phyloP scores from a whole-genome alignment of 129 eudicot species.

The Glebionis coronaria region DNA sequence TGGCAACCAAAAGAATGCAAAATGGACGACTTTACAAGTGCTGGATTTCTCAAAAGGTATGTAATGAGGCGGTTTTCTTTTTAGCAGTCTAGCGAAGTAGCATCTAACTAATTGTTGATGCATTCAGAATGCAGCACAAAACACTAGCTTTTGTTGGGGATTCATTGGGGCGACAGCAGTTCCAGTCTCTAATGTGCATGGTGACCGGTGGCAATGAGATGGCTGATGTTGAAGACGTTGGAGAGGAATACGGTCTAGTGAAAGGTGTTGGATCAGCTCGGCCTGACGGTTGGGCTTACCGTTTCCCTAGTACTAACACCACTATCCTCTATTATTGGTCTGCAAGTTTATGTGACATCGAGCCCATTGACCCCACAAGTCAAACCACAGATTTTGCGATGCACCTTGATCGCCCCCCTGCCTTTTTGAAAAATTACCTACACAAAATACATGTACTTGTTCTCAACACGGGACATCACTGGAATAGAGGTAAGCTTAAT shows the following conservation, averaged over 20 bases:
- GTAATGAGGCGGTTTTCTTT: neutral
- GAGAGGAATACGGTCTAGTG: constrained; percentile 65
- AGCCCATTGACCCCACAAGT: constrained; percentile 43
- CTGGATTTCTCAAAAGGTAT: constrained; percentile 60
- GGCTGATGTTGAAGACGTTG: constrained; percentile 65
- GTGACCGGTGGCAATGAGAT: constrained; percentile 64
- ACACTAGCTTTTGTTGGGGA: constrained; percentile 94
- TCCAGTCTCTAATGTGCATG: constrained; percentile 94
- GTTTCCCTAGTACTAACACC: constrained; percentile 66
- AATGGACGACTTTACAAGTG: constrained; percentile 54
- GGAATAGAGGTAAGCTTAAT: constrained; percentile 86
- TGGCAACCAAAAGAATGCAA: constrained; percentile 91
- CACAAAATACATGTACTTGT: constrained; percentile 58
- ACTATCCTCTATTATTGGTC: constrained; percentile 93
- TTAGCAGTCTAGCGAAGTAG: neutral
- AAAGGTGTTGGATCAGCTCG: constrained; percentile 58
- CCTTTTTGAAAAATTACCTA: constrained; percentile 55
- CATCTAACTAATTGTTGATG: constrained; percentile 19
- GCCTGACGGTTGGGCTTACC: constrained; percentile 91
- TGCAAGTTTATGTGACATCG: constrained; percentile 72
- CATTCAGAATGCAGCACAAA: constrained; percentile 71
- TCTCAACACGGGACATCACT: constrained; percentile 92
- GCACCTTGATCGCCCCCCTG: constrained; percentile 91
- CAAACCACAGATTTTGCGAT: constrained; percentile 48
- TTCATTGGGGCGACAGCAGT: constrained; percentile 88